These are phyloP conservation scores for Pulveroboletus sp. DNA, from an alignment of 768 basidiomycete genomes.

Conservation along the genomic window DNA sequence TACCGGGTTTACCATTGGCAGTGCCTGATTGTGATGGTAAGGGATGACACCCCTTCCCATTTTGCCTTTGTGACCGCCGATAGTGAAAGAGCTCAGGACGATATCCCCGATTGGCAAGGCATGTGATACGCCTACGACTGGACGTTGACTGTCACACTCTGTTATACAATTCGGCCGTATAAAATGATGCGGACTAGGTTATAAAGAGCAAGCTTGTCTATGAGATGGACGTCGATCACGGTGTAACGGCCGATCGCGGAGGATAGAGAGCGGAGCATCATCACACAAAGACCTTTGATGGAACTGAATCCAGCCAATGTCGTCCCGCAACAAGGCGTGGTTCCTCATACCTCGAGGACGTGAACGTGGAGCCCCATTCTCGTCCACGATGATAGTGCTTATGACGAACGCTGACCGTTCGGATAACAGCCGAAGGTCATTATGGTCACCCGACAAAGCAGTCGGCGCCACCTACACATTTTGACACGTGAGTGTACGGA, in stretches of 20 bases:
- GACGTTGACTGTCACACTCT: not conserved
- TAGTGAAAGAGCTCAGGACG: not conserved
- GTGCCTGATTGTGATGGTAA: constrained; percentile 19
- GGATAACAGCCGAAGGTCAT: not conserved
- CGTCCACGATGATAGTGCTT: not conserved
- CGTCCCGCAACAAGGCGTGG: not conserved
- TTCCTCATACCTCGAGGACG: not conserved
- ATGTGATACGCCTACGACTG: not conserved
- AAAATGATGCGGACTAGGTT: not conserved
- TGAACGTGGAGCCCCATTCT: not conserved
- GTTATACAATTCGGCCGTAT: not conserved
- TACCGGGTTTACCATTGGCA: not conserved
- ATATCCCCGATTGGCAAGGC: not conserved
- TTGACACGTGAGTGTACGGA: constrained; percentile 13
- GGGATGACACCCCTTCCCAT: not conserved
- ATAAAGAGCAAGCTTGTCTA: not conserved
- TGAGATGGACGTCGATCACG: not conserved
- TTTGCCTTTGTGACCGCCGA: constrained; percentile 3
- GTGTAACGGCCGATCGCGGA: not conserved
- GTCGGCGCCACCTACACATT: not conserved
- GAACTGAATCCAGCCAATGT: not conserved
- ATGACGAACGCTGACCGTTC: not conserved
- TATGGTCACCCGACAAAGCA: constrained; percentile 6
- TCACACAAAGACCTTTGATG: not conserved
- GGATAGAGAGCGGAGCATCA: not conserved